Conservation (phyloP, 805 yeast species). For the Spathaspora girioi region DNA sequence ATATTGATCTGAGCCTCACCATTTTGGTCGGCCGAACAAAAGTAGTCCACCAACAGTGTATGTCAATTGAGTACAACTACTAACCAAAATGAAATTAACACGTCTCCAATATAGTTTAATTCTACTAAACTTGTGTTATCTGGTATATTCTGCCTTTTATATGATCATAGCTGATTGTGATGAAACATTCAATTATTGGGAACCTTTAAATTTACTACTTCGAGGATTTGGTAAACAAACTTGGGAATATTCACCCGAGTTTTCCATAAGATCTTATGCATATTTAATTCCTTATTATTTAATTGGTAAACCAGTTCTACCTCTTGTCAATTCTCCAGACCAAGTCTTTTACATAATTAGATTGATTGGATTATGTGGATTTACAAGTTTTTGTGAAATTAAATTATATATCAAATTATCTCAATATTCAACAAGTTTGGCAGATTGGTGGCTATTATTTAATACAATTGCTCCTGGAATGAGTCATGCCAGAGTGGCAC, state of each 20-base stretch:
- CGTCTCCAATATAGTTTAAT: constrained; percentile 7
- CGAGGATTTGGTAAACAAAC: constrained; percentile 90
- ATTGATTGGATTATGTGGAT: constrained; percentile 30
- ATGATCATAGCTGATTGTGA: constrained; percentile 89
- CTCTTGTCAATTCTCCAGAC: constrained; percentile 5
- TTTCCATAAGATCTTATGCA: constrained; percentile 83
- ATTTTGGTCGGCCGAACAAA: no score
- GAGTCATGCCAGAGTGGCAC: constrained; percentile 84
- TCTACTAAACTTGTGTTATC: constrained; percentile 7
- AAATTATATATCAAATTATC: constrained; percentile 43
- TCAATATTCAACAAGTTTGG: constrained; percentile 35
- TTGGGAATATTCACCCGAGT: constrained; percentile 93
- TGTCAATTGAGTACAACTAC: neutral
- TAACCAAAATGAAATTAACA: constrained; percentile 3
- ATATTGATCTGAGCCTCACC: neutral
- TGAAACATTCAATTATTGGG: constrained; percentile 92
- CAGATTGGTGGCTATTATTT: constrained; percentile 61
- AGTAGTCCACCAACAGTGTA: no score
- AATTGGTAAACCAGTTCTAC: constrained; percentile 19
- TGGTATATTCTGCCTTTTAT: constrained; percentile 41
- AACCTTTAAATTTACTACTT: constrained; percentile 74
- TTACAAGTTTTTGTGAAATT: constrained; percentile 49
- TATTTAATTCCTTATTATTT: constrained; percentile 54
- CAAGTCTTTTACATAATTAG: constrained; percentile 52
- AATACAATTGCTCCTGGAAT: constrained; percentile 71